These are phyloP conservation scores for Amniculicola lignicola DNA, from an alignment of 495 filamentous ascomycete species.

Conservation along the genomic window DNA sequence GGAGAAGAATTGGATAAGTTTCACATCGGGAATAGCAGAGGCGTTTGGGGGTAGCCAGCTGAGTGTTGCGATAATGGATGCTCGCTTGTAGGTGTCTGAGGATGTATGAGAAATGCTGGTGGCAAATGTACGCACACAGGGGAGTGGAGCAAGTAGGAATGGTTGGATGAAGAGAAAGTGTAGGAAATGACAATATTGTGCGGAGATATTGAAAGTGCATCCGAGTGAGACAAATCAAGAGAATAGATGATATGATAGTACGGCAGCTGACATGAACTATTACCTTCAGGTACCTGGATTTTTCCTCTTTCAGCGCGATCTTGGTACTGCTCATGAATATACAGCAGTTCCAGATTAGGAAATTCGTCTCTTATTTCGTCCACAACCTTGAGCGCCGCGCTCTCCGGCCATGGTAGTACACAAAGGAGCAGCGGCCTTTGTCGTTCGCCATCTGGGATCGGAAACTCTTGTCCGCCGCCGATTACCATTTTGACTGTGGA, in stretches of 20 bases:
- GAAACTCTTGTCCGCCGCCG: constrained; percentile 27
- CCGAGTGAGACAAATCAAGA: not conserved
- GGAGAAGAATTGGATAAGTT: constrained; percentile 30
- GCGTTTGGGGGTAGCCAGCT: constrained; percentile 50
- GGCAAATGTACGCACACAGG: too few relatives aligned
- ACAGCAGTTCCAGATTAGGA: constrained; percentile 28
- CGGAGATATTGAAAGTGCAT: not conserved
- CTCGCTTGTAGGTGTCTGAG: constrained; percentile 54
- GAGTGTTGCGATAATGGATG: constrained; percentile 64
- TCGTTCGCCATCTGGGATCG: not conserved
- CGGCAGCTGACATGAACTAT: not conserved
- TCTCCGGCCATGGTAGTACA: constrained; percentile 24
- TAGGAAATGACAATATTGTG: too few relatives aligned
- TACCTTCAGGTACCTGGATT: constrained; percentile 29
- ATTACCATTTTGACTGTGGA: constrained; percentile 17
- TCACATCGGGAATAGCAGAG: constrained; percentile 54
- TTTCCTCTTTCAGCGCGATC: constrained; percentile 4
- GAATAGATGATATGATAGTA: not conserved
- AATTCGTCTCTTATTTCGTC: constrained; percentile 20
- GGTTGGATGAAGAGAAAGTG: not conserved
- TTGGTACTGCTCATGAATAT: constrained; percentile 8
- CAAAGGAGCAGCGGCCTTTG: constrained; percentile 19
- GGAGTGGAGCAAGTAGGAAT: constrained; percentile 22
- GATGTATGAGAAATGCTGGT: too few relatives aligned
- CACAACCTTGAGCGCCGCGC: not conserved